Base-by-base conservation (phyloP, 768 basidiomycete genomes). In the Mycena kentingensis region DNA sequence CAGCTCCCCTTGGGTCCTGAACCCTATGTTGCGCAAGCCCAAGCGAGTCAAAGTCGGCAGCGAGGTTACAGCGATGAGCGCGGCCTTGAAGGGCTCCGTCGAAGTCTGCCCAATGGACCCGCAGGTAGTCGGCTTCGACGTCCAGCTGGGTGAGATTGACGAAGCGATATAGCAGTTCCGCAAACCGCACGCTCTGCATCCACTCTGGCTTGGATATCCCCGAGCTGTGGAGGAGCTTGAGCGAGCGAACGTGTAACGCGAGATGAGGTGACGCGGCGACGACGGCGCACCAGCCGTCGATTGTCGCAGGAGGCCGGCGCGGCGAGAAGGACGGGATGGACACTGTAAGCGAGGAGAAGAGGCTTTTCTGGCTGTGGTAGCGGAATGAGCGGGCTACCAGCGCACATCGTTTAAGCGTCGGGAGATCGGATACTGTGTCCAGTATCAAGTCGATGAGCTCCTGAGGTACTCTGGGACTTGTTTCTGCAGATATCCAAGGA, bases 371-470 rank as follows among this genome's bases (percentile, higher is more conserved):
- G 43, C 51, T 53, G 13, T 51, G 52, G 13, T 39, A 19, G 18
- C 46, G 47, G 19, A 57, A 53, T n/a, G 51, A 49, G 6, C 51
- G 51, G 8, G 56, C 56, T 15, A 46, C 56, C 13, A 39, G 47
- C 16, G 50, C 22, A 21, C 56, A 53, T 12, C 22, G 19, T 26
- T 24, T 46, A 26, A 53, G 52, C 1, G 37, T 43, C 43, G 34
- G 35, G 42, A 21, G 41, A 19, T 58, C 56, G 22, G 48, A 35
- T 3, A 53, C 18, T 26, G 49, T 43, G 21, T 34, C 31, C 18
- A 53, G 44, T 24, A 58, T 58, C 8, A 46, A 38, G 42, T 57
- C 55, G 41, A 57, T 52, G 16, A 57, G 35, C 35, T 58, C 56
- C 43, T 58, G 56, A 10, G 56, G 56, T 19, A 57, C 12, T 10